These are phyloP conservation scores for Epipyxis sp. DNA, from an alignment of 108 stramenopile species.

Conservation along the genomic window DNA sequence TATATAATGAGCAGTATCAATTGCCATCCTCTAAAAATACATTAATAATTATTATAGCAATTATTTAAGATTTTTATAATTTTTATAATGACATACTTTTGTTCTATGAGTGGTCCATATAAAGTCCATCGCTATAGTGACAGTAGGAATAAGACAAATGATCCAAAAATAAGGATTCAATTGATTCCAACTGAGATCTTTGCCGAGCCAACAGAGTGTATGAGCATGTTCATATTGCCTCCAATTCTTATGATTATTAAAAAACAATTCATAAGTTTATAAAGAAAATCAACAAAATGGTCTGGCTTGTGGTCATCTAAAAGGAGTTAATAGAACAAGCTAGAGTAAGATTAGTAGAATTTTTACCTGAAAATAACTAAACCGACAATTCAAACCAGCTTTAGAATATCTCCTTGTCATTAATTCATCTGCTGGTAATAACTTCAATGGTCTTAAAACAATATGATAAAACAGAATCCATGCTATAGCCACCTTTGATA, in stretches of 20 bases:
- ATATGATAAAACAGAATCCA: slow-evolving; percentile 10
- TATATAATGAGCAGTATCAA: slow-evolving; percentile 13
- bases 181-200: slow-evolving; percentile 25
- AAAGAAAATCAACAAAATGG: no score
- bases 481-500: slow-evolving; percentile 17
- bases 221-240: slow-evolving; percentile 26
- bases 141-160: slow-evolving; percentile 11
- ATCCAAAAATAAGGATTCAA: neutral
- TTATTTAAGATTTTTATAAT: no score
- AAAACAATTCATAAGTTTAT: no score
- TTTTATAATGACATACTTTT: no score
- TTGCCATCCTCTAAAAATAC: slow-evolving; percentile 13
- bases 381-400: neutral
- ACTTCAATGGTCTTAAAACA: neutral
- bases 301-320: no score
- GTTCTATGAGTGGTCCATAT: neutral
- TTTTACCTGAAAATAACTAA: no score
- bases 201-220: slow-evolving; percentile 29
- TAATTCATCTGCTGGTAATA: neutral
- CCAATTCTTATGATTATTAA: no score
- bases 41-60: no score
- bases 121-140: slow-evolving; percentile 1
- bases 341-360: no score
- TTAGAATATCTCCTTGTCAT: neutral
- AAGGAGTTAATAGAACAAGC: no score